Base-by-base conservation (phyloP, 371 early-diverging fungal species). In the Smittium culicis region DNA sequence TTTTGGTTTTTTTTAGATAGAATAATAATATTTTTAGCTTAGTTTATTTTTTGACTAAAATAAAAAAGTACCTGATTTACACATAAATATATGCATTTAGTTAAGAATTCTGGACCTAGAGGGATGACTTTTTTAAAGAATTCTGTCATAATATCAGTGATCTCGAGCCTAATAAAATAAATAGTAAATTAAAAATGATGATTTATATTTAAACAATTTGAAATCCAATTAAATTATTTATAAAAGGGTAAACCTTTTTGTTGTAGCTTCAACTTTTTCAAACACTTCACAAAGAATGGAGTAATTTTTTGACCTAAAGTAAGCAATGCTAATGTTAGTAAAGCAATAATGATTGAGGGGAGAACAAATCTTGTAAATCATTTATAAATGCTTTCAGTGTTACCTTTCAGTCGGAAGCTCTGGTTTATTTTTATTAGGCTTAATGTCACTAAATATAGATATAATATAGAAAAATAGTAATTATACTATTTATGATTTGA, bases 51-150 rank as follows among this genome's bases (percentile, higher is more conserved):
- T n/a, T n/a, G n/a, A n/a, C n/a, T n/a, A n/a, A n/a, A n/a, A n/a
- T n/a, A 5, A 57, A 57, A 5, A 20, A 57, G 25, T 64, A 64
- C 54, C 78, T 90, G 88, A 77, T 93, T 93, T 58, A 97, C 82
- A 69, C 96, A 96, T 70, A 97, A 80, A 76, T 97, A 96, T 20
- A 97, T 81, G 34, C 85, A 78, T 57, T 86, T 78, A 1, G 90
- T 69, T 33, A 97, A 80, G 64, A 85, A 84, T 27, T 90, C 74
- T 1, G 92, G 87, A 28, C 82, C 86, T 17, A 73, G 69, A 29
- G 80, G 68, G 64, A 98, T 90, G 1, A 93, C 89, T 29, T 79
- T 75, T 0, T 78, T 67, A 67, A 96, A 86, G 55, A 96, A 87
- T 27, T 83, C 82, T 11, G 89, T 87, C 32, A 93, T 76, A 66